Evolutionary conservation across 73 alveolate genomes (phyloP).

Genomic region (Paraurostyla sp.): DNA sequence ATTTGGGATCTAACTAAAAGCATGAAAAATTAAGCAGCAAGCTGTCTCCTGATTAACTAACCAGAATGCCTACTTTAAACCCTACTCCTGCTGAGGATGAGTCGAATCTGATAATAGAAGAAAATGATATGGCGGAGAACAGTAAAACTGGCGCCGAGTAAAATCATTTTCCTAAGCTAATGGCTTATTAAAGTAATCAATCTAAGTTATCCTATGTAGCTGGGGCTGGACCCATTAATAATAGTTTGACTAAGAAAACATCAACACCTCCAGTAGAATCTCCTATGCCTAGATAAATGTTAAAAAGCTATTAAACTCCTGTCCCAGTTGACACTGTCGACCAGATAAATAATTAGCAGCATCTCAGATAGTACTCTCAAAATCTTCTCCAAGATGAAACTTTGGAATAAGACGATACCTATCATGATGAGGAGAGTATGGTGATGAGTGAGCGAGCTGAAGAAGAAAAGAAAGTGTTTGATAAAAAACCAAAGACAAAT

Average conservation of each 20-base stretch:
- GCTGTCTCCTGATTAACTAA: too few relatives aligned
- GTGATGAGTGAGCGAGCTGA: constrained; percentile 11
- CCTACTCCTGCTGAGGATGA: too few relatives aligned
- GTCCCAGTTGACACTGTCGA: too few relatives aligned
- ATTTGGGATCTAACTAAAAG: too few relatives aligned
- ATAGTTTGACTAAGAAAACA: not conserved
- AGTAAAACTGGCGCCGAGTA: not conserved
- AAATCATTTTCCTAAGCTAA: not conserved
- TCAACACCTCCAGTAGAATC: not conserved
- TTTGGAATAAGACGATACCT: not conserved
- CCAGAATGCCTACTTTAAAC: too few relatives aligned
- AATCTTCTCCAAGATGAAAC: not conserved
- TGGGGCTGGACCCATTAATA: not conserved
- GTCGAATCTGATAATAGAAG: too few relatives aligned
- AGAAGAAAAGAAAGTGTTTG: not conserved
- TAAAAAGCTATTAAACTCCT: not conserved
- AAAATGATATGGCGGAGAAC: not conserved
- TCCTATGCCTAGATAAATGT: not conserved
- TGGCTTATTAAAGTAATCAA: not conserved
- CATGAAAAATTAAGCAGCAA: too few relatives aligned
- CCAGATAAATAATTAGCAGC: too few relatives aligned
- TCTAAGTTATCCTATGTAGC: not conserved
- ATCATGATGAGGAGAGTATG: not conserved
- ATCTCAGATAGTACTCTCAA: not conserved
- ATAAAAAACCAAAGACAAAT: not conserved